Base-by-base conservation (phyloP, 331 rosid species). In the Stylosanthes scabra region DNA sequence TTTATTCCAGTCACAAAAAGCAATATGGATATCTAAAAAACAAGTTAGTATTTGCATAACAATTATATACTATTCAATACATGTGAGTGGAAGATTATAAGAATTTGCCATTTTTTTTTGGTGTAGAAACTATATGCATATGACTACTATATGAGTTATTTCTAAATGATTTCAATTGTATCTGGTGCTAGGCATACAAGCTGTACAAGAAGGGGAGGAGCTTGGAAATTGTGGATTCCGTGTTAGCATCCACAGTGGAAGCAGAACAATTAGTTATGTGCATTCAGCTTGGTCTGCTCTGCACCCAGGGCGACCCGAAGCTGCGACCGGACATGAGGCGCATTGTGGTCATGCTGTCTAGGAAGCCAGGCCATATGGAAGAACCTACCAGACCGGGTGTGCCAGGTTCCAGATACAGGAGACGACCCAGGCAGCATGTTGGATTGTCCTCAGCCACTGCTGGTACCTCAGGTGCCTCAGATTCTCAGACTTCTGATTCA, bases 361-460 rank as follows among this genome's bases (percentile, higher is more conserved):
- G 81, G 76, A 95, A 83, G 70, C 87, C 92, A 0, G 74, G 86
- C 29, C 81, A 78, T 64, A 75, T 94, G 74, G 92, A 90, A 16
- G 97, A 94, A 67, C 97, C 99, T 27, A 80, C 63, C 0, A 83
- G 93, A 55, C 99, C 99, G 0, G 97, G 88, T n/a, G 31, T 86
- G 2, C 89, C 90, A 0, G 88, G 97, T 42, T 60, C 88, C 12
- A 81, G 93, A 50, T 88, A 87, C 29, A 75, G 96, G 82, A 88
- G 86, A 77, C 55, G 72, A 31, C 83, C 68, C 20, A 54, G 83
- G 27, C 78, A 81, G 29, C 75, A 80, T 3, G 65, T 63, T 12
- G 73, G 76, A 25, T 2, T 7, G 12, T 27, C 60, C 51, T 86
- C 97, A 42, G 82, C 98, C 37, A 75, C 85, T 2, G 78, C 45